Conservation (phyloP, 2,329 filamentous ascomycete genomes). For the Paradendryphiella salina region DNA sequence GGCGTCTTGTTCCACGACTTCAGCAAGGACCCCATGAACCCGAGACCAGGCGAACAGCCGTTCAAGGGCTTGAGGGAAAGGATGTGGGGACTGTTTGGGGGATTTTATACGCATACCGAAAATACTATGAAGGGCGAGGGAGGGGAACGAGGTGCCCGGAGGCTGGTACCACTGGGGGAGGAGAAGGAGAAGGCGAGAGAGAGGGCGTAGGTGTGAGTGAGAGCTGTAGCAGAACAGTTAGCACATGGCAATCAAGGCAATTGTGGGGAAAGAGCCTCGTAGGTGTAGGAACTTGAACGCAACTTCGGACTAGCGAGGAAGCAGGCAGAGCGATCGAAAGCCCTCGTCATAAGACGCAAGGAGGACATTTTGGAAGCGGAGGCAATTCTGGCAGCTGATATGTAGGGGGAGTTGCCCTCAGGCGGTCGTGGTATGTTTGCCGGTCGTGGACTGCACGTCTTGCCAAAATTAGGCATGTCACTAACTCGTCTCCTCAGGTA, state of each 20-base stretch:
- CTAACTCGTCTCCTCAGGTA: conserved; percentile 1
- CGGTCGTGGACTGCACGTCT: not conserved
- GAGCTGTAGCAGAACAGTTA: conserved; percentile 1
- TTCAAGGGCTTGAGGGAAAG: conserved; percentile 34
- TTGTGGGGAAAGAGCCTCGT: not conserved
- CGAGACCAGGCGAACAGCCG: conserved; percentile 36
- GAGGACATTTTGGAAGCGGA: not conserved
- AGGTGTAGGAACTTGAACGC: not conserved
- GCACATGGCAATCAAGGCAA: not conserved
- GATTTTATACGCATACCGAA: conserved; percentile 37
- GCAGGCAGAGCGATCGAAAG: not conserved
- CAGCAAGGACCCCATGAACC: conserved; percentile 38
- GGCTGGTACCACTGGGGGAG: conserved; percentile 10
- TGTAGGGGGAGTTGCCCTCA: not conserved
- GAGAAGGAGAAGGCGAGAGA: not conserved
- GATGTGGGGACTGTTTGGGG: conserved; percentile 34
- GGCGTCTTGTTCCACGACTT: conserved; percentile 66
- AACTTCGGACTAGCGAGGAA: not conserved
- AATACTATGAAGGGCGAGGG: conserved; percentile 12
- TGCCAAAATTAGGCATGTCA: conserved; percentile 1
- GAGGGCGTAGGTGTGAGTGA: not conserved
- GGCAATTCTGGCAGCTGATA: not conserved
- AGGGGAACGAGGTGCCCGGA: conserved; percentile 18
- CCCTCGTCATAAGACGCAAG: not conserved
- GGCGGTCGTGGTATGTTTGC: not conserved